Conservation (phyloP, 148 eudicot genomes). For the Chenopodium suecicum region DNA sequence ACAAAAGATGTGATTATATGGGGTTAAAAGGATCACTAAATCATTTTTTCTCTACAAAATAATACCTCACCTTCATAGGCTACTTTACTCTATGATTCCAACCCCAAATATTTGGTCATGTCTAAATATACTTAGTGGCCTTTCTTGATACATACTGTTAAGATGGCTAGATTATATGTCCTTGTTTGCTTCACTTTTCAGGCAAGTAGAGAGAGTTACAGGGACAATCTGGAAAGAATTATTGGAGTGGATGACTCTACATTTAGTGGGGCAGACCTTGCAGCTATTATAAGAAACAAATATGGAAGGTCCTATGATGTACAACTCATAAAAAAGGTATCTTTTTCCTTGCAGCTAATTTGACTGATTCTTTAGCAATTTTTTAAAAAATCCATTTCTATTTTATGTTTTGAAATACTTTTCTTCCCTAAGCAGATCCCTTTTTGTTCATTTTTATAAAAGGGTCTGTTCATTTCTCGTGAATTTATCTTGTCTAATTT, state of each 20-base stretch:
- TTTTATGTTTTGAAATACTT: background rate
- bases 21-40: background rate
- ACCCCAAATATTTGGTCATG: background rate
- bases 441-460: background rate
- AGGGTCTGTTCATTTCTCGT: background rate
- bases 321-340: constrained; percentile 88
- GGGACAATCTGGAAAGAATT: constrained; percentile 80
- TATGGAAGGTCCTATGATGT: constrained; percentile 96
- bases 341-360: constrained; percentile 1
- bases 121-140: background rate
- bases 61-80: background rate
- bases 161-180: background rate
- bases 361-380: background rate
- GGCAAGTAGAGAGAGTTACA: constrained; percentile 49
- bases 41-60: background rate
- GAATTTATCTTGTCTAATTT: background rate
- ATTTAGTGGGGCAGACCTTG: constrained; percentile 84
- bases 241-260: constrained; percentile 79
- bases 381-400: background rate
- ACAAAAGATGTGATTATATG: background rate
- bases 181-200: constrained; percentile 22
- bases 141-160: background rate
- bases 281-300: constrained; percentile 82
- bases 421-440: background rate
- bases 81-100: background rate